Evolutionary conservation across 176 grass and related monocot genomes (phyloP).

Genomic region (Oryza meridionalis): DNA sequence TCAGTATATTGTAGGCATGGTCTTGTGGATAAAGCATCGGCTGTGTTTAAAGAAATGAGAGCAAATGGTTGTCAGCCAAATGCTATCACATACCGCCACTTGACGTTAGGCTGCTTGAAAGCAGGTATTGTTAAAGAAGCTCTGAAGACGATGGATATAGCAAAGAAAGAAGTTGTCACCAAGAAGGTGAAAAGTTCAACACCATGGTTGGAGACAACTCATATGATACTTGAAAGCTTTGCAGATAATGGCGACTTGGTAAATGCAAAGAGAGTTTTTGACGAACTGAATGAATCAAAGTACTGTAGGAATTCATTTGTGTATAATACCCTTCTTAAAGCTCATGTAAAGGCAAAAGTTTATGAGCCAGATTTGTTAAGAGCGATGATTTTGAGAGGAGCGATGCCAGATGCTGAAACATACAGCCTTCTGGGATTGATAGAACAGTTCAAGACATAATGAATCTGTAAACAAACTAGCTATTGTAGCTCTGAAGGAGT

Average conservation of each 20-base stretch:
- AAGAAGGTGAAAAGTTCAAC: slow-evolving; percentile 73
- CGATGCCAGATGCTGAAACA: slow-evolving; percentile 81
- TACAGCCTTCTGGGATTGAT: slow-evolving; percentile 77
- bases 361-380: slow-evolving; percentile 77
- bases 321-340: slow-evolving; percentile 81
- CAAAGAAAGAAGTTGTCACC: slow-evolving; percentile 58
- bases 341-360: slow-evolving; percentile 78
- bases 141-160: slow-evolving; percentile 74
- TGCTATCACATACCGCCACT: slow-evolving; percentile 90
- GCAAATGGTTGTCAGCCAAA: slow-evolving; percentile 73
- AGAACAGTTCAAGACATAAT: slow-evolving; percentile 69
- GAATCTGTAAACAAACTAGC: neutral
- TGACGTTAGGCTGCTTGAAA: slow-evolving; percentile 86
- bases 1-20: slow-evolving; percentile 84
- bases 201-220: slow-evolving; percentile 91
- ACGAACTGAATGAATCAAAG: slow-evolving; percentile 88
- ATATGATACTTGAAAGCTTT: slow-evolving; percentile 80
- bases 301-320: slow-evolving; percentile 85
- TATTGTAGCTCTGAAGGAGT: slow-evolving; percentile 23
- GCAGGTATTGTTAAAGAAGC: slow-evolving; percentile 78
- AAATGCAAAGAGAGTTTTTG: slow-evolving; percentile 69
- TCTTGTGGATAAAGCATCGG: slow-evolving; percentile 70
- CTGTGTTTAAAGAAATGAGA: slow-evolving; percentile 86
- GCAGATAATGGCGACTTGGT: slow-evolving; percentile 70
- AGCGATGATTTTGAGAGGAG: slow-evolving; percentile 87